A percentile compares a stretch with the other conserved stretches of the same genome.
phyloP scores from a whole-genome alignment of 176 grass and related monocot species.

The Juncus inflexus region DNA sequence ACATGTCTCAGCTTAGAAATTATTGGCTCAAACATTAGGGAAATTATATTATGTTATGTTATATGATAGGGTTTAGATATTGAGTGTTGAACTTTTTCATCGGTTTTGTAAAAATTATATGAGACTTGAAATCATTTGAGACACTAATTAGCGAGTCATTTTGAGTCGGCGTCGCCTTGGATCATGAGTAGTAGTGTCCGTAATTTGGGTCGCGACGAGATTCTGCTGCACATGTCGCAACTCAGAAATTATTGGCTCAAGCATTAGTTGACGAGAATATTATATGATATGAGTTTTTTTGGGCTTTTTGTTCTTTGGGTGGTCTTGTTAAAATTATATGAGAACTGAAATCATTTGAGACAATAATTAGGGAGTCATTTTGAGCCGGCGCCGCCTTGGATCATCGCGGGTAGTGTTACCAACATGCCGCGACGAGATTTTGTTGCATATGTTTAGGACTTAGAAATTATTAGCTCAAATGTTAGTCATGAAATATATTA shows the following conservation, averaged over 20 bases:
- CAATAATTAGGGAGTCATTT: slow-evolving; percentile 20
- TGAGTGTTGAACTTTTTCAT: too few relatives aligned
- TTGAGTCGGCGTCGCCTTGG: background rate
- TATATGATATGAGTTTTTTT: too few relatives aligned
- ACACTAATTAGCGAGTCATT: too few relatives aligned
- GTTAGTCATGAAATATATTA: slow-evolving; percentile 27
- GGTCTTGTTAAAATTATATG: too few relatives aligned
- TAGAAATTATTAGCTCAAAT: slow-evolving; percentile 93
- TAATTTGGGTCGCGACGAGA: slow-evolving; percentile 26
- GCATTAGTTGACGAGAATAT: background rate
- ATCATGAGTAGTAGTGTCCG: slow-evolving; percentile 72
- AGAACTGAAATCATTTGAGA: too few relatives aligned
- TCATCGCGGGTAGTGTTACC: slow-evolving; percentile 89
- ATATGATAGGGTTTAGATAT: too few relatives aligned
- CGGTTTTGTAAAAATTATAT: too few relatives aligned
- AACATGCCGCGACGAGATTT: slow-evolving; percentile 92
- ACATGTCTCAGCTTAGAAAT: slow-evolving; percentile 96
- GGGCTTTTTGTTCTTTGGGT: too few relatives aligned
- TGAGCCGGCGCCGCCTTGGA: slow-evolving; percentile 75
- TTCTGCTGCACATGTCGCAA: background rate
- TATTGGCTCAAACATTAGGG: slow-evolving; percentile 85
- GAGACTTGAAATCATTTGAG: too few relatives aligned
- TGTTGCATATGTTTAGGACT: slow-evolving; percentile 86
- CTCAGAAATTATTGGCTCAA: slow-evolving; percentile 1
- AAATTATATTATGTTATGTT: background rate